Percentiles rank a stretch among this genome's conserved stretches.
These are phyloP conservation scores for Chytriomyces confervae DNA, from an alignment of 192 early-diverging fungal genomes.

Conservation along the genomic window DNA sequence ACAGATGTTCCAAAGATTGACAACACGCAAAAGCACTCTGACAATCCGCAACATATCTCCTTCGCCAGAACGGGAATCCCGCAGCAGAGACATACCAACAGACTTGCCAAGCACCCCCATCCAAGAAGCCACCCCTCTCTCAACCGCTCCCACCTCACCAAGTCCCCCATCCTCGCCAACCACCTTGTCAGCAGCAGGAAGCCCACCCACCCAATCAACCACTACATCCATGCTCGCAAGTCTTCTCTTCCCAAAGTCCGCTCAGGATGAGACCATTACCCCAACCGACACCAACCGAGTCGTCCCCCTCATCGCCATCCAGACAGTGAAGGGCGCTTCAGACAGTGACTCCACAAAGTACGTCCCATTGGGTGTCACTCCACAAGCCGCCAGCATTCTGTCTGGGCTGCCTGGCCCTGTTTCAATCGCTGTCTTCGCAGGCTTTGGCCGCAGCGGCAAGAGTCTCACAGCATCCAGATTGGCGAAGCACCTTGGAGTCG, in stretches of 20 bases:
- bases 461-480: constrained; percentile 50
- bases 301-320: neutral
- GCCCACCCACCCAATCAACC: no score
- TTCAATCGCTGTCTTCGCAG: constrained; percentile 57
- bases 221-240: no score
- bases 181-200: no score
- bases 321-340: neutral
- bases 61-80: neutral
- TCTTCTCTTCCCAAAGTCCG: no score
- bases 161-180: no score
- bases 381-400: constrained; percentile 51
- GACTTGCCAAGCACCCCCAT: no score
- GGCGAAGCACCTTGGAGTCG: constrained; percentile 36
- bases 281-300: neutral
- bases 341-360: constrained; percentile 14
- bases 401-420: constrained; percentile 50
- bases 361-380: constrained; percentile 53
- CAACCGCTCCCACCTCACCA: no score
- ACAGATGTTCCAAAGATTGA: neutral
- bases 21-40: neutral
- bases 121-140: no score
- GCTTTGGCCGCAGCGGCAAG: constrained; percentile 58
- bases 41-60: neutral
- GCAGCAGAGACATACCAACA: neutral
- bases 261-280: neutral